Percentiles rank a stretch among this genome's conserved stretches.
These are phyloP conservation scores for Microbotryomycetes sp. DNA, from an alignment of 1,284 basidiomycete genomes.

Conservation along the genomic window DNA sequence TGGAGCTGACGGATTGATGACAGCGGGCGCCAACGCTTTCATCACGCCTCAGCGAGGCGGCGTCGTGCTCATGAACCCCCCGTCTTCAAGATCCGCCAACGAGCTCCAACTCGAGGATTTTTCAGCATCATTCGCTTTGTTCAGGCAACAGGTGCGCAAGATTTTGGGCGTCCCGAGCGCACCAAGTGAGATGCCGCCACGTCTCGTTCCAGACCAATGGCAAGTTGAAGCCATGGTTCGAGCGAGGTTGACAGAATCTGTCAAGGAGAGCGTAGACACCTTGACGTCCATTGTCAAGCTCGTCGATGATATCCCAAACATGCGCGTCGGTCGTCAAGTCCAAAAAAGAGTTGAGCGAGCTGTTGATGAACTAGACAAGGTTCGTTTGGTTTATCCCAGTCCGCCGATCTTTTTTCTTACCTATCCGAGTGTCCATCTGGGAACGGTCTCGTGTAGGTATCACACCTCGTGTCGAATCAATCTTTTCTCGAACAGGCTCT, in stretches of 20 bases:
- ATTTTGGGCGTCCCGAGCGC: constrained; percentile 64
- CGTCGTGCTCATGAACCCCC: constrained; percentile 68
- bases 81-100: constrained; percentile 29
- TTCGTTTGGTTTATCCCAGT: too few species aligned
- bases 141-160: constrained; percentile 63
- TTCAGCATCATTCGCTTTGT: constrained; percentile 57
- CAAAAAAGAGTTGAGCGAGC: constrained; percentile 61
- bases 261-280: constrained; percentile 60
- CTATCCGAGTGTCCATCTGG: too few species aligned
- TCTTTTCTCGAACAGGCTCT: constrained; percentile 1
- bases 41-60: constrained; percentile 93
- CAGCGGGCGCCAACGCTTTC: constrained; percentile 58
- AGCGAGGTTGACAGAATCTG: constrained; percentile 63
- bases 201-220: constrained; percentile 46
- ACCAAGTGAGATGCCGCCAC: too few species aligned
- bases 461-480: background rate
- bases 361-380: constrained; percentile 61
- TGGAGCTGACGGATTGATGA: too few species aligned
- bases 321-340: constrained; percentile 76
- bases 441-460: too few species aligned
- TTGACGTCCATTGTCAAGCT: constrained; percentile 71
- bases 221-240: constrained; percentile 71
- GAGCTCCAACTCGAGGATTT: constrained; percentile 44
- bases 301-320: constrained; percentile 74
- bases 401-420: too few species aligned